These are phyloP conservation scores for Ogataea haglerorum DNA, from an alignment of 805 yeast genomes.

Conservation along the genomic window DNA sequence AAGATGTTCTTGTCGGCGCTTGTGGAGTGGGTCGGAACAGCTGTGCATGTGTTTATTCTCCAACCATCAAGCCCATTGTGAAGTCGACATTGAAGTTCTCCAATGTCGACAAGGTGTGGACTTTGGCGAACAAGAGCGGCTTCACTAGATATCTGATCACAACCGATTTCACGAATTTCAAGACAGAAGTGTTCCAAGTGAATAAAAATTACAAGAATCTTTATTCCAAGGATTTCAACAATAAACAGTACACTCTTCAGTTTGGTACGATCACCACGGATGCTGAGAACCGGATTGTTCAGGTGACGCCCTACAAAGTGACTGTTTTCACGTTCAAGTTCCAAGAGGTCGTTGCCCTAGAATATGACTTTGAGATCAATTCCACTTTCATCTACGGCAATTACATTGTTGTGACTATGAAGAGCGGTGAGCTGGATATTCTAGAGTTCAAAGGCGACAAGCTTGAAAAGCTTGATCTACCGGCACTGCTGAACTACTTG, in stretches of 20 bases:
- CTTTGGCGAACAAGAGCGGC: slow-evolving; percentile 39
- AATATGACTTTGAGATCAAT: slow-evolving; percentile 58
- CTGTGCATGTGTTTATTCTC: slow-evolving; percentile 58
- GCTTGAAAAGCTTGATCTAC: slow-evolving; percentile 31
- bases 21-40: slow-evolving; percentile 61
- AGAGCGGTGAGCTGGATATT: slow-evolving; percentile 68
- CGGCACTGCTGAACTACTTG: slow-evolving; percentile 32
- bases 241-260: slow-evolving; percentile 60
- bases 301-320: slow-evolving; percentile 66
- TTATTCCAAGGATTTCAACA: slow-evolving; percentile 59
- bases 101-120: slow-evolving; percentile 75
- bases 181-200: slow-evolving; percentile 67
- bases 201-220: slow-evolving; percentile 59
- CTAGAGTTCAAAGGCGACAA: slow-evolving; percentile 37
- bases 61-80: slow-evolving; percentile 65
- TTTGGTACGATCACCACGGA: slow-evolving; percentile 45
- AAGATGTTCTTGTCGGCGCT: slow-evolving; percentile 64
- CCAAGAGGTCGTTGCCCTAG: slow-evolving; percentile 47
- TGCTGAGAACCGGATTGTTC: slow-evolving; percentile 59
- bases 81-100: slow-evolving; percentile 68
- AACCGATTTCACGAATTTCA: slow-evolving; percentile 60
- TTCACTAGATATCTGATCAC: slow-evolving; percentile 61
- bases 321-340: slow-evolving; percentile 61
- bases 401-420: slow-evolving; percentile 56
- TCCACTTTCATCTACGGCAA: slow-evolving; percentile 63